A percentile compares a stretch with the other conserved stretches of the same genome.
phyloP scores from a whole-genome alignment of 1,139 yeast species.

The Yamadazyma conglobata region DNA sequence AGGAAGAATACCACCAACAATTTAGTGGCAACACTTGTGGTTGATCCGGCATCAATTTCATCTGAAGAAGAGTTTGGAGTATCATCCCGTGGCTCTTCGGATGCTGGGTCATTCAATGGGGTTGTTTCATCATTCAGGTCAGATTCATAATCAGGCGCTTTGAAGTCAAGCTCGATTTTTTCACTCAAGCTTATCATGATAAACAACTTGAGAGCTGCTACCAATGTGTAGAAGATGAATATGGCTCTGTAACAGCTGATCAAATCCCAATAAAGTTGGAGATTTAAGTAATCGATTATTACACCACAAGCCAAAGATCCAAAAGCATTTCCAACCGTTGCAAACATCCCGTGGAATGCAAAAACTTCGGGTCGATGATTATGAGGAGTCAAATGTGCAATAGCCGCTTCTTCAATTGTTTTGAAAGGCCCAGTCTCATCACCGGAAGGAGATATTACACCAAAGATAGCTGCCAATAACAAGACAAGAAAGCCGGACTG shows the following conservation, averaged over 20 bases:
- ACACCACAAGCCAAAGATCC: slow-evolving; percentile 71
- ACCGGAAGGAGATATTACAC: slow-evolving; percentile 84
- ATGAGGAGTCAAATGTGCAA: slow-evolving; percentile 75
- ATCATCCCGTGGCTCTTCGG: no score
- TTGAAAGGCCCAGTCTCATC: slow-evolving; percentile 93
- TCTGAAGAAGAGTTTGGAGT: background rate
- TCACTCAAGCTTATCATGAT: slow-evolving; percentile 53
- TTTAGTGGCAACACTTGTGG: slow-evolving; percentile 30
- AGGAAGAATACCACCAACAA: slow-evolving; percentile 56
- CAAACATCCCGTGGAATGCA: slow-evolving; percentile 66
- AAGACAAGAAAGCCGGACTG: slow-evolving; percentile 49
- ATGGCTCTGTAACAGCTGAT: slow-evolving; percentile 52
- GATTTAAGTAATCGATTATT: slow-evolving; percentile 43
- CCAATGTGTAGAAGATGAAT: slow-evolving; percentile 53
- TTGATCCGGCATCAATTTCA: slow-evolving; percentile 10
- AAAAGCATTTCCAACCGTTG: slow-evolving; percentile 70
- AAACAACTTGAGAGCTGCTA: slow-evolving; percentile 55
- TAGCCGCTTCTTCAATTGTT: slow-evolving; percentile 80
- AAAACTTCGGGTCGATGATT: slow-evolving; percentile 69
- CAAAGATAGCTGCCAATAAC: slow-evolving; percentile 53
- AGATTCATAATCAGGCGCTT: slow-evolving; percentile 11
- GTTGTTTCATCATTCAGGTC: slow-evolving; percentile 4
- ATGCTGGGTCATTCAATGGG: slow-evolving; percentile 5
- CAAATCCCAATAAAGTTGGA: slow-evolving; percentile 27
- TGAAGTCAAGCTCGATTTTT: slow-evolving; percentile 45